These are phyloP conservation scores for Halteria grandinella DNA, from an alignment of 73 alveolate species.

Conservation along the genomic window DNA sequence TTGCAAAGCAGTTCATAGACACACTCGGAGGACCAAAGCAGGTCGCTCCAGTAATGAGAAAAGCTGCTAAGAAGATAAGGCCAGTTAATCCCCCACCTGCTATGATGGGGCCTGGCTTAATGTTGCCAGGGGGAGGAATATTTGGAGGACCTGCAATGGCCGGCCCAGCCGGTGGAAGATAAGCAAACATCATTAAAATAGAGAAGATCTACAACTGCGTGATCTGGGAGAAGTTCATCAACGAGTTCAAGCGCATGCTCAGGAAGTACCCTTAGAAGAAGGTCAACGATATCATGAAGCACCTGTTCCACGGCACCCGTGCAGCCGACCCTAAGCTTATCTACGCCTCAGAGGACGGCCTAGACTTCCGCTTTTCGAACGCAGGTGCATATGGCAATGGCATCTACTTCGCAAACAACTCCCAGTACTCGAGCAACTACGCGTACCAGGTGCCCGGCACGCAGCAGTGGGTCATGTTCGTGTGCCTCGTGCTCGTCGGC, in stretches of 20 bases:
- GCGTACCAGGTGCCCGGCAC: background rate
- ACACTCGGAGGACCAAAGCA: no score
- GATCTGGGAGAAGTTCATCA: constrained; percentile 11
- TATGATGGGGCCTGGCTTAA: no score
- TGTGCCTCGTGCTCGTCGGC: background rate
- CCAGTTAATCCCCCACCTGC: no score
- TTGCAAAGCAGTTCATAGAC: no score
- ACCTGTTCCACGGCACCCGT: constrained; percentile 56
- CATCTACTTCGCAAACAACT: constrained; percentile 56
- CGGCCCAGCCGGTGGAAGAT: no score
- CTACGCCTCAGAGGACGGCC: constrained; percentile 46
- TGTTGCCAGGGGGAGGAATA: no score
- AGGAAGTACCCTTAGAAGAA: constrained; percentile 19
- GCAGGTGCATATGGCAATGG: constrained; percentile 65
- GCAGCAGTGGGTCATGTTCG: background rate
- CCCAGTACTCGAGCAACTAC: constrained; percentile 13
- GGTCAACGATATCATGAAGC: background rate
- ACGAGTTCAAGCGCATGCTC: constrained; percentile 11
- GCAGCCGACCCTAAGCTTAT: constrained; percentile 28
- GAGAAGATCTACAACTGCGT: constrained; percentile 16
- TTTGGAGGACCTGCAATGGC: no score
- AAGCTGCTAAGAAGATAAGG: no score
- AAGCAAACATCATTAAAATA: background rate
- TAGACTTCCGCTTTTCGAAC: constrained; percentile 49
- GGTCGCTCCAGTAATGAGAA: no score